Base-by-base conservation (phyloP, 73 alveolate genomes). In the Symbiodinium natans region DNA sequence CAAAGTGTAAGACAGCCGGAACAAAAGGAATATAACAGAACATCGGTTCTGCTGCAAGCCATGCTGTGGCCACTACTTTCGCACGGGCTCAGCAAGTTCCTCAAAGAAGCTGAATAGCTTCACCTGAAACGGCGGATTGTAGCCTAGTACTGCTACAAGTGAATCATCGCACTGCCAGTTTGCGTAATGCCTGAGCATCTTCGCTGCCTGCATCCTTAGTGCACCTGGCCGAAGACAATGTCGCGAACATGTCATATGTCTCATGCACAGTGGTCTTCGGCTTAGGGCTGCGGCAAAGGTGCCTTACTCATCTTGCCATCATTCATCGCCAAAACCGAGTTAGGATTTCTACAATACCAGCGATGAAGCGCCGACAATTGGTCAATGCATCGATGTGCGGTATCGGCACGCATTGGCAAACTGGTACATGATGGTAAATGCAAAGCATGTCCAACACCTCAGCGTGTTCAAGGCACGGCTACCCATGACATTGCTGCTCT, bases 101-200 rank as follows among this genome's bases (percentile, higher is more conserved):
- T 90, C 97, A 54, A 90, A 90, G 80, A 90, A 90, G 54, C 97
- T 90, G 82, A 90, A 90, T 77, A 90, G 97, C 48, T 90, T 90
- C 56, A 90, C 97, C 97, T 90, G 56, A 11, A n/a, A n/a, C n/a
- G n/a, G n/a, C n/a, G n/a, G n/a, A n/a, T n/a, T n/a, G n/a, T n/a
- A n/a, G n/a, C n/a, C n/a, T n/a, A n/a, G n/a, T n/a, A n/a, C n/a
- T n/a, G n/a, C n/a, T n/a, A n/a, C n/a, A n/a, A n/a, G n/a, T n/a
- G n/a, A n/a, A n/a, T n/a, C n/a, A 27, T 52, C 29, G 68, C 68
- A 52, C 36, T 63, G 31, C 36, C 38, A 34, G 82, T 63, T n/a
- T n/a, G n/a, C n/a, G n/a, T 27, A 25, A 29, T 25, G 80, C 80
- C 80, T 63, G 80, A 63, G 80, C 40, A 25, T 63, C 80, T 63